A percentile compares a stretch with the other conserved stretches of the same genome.
Conservation (phyloP, 306 rosid genomes). For the Sesbania bispinosa region DNA sequence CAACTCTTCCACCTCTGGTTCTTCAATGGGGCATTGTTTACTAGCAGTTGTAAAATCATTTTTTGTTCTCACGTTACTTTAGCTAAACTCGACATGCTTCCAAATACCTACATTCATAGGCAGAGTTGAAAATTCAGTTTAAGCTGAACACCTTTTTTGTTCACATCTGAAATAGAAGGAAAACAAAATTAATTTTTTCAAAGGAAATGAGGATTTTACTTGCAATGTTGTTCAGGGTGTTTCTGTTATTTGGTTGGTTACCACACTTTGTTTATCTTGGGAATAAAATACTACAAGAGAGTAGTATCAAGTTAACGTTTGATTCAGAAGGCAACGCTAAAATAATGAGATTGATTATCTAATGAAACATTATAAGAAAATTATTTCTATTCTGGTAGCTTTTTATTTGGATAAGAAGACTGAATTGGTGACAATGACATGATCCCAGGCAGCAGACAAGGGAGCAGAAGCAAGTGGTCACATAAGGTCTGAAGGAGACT, state of each 20-base stretch:
- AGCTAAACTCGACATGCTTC: background rate
- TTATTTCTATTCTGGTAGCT: background rate
- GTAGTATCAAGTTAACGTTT: background rate
- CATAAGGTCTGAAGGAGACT: constrained; percentile 87
- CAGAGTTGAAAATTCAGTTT: background rate
- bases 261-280: background rate
- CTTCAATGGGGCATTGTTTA: background rate
- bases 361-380: background rate
- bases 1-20: background rate
- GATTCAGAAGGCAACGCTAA: background rate
- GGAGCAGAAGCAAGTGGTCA: constrained; percentile 54
- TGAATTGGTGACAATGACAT: background rate
- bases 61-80: background rate
- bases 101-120: background rate
- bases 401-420: background rate
- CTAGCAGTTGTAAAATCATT: background rate
- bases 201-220: background rate
- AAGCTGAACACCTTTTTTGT: background rate
- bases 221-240: background rate
- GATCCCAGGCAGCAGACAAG: constrained; percentile 75
- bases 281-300: background rate
- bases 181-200: background rate
- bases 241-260: background rate
- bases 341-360: background rate
- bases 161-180: background rate